phyloP scores from a whole-genome alignment of 768 basidiomycete genomes.

The Tubosaeta brunneosetosa region DNA sequence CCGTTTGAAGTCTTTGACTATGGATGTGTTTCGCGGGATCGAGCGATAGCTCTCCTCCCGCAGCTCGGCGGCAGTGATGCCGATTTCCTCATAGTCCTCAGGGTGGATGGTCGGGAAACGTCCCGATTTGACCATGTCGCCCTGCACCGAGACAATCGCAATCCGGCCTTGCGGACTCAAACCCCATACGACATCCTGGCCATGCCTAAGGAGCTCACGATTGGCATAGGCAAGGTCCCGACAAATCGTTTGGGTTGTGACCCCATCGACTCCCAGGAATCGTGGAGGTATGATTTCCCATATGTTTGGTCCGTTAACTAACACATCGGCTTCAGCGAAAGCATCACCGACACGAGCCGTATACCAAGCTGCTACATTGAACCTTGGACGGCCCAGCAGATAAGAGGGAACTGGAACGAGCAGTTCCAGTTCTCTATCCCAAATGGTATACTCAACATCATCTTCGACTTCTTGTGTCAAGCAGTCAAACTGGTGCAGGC shows the following conservation, averaged over 20 bases:
- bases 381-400: background rate
- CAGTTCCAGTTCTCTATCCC: background rate
- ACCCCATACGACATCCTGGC: background rate
- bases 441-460: background rate
- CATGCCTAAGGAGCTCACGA: background rate
- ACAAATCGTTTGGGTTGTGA: too few species aligned
- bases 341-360: background rate
- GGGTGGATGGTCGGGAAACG: too few species aligned
- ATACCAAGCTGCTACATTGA: background rate
- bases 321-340: background rate
- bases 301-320: background rate
- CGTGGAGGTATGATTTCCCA: background rate
- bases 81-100: too few species aligned
- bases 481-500: background rate
- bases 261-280: background rate
- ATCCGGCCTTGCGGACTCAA: too few species aligned
- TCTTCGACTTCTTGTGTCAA: background rate
- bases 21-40: background rate
- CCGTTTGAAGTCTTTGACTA: background rate
- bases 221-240: background rate
- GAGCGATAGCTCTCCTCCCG: background rate
- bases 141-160: too few species aligned
- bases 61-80: too few species aligned
- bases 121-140: too few species aligned
- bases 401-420: too few species aligned